Conservation (phyloP, 73 alveolate species). For the Paramecium caudatum region DNA sequence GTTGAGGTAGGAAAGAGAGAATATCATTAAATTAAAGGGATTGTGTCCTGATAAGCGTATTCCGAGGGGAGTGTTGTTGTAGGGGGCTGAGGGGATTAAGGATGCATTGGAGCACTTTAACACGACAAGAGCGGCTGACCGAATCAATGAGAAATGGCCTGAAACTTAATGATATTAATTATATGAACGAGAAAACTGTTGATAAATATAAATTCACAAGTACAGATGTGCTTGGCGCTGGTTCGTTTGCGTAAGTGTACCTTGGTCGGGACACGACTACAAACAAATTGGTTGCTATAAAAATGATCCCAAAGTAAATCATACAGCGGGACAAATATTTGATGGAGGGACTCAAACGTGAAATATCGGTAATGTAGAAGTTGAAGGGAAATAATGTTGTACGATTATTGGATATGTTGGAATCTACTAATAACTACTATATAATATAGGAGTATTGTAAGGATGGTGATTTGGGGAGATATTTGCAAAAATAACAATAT, state of each 20-base stretch:
- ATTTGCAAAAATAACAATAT: conserved; percentile 19
- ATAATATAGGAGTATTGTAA: conserved; percentile 72
- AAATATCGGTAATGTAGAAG: conserved; percentile 71
- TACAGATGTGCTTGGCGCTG: conserved; percentile 67
- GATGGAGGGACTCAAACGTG: conserved; percentile 71
- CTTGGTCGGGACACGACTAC: conserved; percentile 62
- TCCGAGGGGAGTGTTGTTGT: conserved; percentile 88
- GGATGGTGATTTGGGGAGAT: conserved; percentile 71
- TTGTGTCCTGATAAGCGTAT: conserved; percentile 91
- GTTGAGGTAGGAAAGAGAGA: conserved; percentile 90
- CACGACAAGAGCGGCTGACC: conserved; percentile 80
- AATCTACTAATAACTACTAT: conserved; percentile 69
- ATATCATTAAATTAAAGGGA: conserved; percentile 88
- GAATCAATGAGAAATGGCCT: conserved; percentile 85
- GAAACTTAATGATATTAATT: conserved; percentile 67
- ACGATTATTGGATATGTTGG: conserved; percentile 65
- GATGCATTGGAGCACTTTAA: conserved; percentile 82
- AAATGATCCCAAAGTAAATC: conserved; percentile 64
- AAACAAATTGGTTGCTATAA: conserved; percentile 60
- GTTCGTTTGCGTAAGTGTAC: conserved; percentile 67
- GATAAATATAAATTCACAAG: conserved; percentile 72
- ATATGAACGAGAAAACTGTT: conserved; percentile 71
- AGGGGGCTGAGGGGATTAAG: conserved; percentile 89
- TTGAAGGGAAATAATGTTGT: conserved; percentile 65
- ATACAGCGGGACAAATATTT: conserved; percentile 58